These are phyloP conservation scores for Omphalotus guepiniiformis DNA, from an alignment of 768 basidiomycete species.

Conservation along the genomic window DNA sequence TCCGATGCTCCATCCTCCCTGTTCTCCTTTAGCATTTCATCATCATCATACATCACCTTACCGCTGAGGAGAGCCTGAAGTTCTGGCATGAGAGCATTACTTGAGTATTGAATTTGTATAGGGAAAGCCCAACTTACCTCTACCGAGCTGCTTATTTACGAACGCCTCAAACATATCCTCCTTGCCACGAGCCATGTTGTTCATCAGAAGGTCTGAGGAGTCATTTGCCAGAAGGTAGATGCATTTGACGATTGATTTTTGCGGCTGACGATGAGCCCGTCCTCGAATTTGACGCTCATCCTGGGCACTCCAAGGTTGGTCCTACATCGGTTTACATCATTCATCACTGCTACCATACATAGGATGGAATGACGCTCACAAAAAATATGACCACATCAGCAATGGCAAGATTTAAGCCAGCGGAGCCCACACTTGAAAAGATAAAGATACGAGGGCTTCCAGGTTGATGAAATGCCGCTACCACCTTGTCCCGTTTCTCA, in stretches of 20 bases:
- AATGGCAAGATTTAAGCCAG: slow-evolving; percentile 20
- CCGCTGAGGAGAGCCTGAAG: no score
- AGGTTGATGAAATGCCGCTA: slow-evolving; percentile 13
- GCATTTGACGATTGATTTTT: slow-evolving; percentile 9
- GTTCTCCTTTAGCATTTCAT: no score
- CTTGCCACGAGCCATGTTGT: slow-evolving; percentile 10
- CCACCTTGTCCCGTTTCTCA: slow-evolving; percentile 8
- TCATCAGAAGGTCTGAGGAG: slow-evolving; percentile 14
- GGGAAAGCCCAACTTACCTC: slow-evolving; percentile 5
- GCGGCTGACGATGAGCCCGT: slow-evolving; percentile 13
- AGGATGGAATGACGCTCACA: slow-evolving; percentile 13
- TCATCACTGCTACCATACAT: no score
- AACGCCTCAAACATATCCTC: slow-evolving; percentile 14
- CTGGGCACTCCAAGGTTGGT: slow-evolving; percentile 16
- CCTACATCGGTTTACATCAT: slow-evolving; percentile 7
- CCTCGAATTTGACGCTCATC: slow-evolving; percentile 15
- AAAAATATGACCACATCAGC: slow-evolving; percentile 19
- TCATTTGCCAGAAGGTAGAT: slow-evolving; percentile 12
- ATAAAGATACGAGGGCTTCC: slow-evolving; percentile 13
- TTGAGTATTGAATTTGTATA: no score
- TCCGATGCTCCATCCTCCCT: no score
- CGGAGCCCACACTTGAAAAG: slow-evolving; percentile 20
- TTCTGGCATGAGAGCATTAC: no score
- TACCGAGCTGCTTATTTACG: slow-evolving; percentile 10
- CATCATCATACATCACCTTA: no score